Base-by-base conservation (phyloP, 73 alveolate genomes). In the Symbiodinium pilosum region DNA sequence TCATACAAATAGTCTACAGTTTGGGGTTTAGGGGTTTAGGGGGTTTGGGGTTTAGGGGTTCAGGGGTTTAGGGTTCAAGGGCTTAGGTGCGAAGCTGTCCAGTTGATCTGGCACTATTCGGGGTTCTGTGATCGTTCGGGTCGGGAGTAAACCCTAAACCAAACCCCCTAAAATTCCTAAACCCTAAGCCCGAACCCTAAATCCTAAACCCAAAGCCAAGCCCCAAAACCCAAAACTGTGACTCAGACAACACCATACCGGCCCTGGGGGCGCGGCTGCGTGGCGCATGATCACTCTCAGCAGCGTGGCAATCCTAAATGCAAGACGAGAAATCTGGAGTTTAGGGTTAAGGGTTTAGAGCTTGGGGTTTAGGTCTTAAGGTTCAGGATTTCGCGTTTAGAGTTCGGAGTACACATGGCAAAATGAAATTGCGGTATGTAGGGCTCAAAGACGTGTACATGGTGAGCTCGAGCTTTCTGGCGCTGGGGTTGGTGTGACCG, bases 291-390 rank as follows among this genome's bases (percentile, higher is more conserved):
- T 64, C 26, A 75, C 95, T 12, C 95, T 86, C 32, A 59, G 95
- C 38, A 88, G 51, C 95, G 73, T 88, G n/a, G 95, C 95, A 26
- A 88, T 40, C 95, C 95, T 88, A 14, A 59, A 38, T 71, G 88
- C 30, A 12, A 81, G 21, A n/a, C n/a, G n/a, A n/a, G n/a, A n/a
- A n/a, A n/a, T n/a, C n/a, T n/a, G n/a, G n/a, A n/a, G n/a, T n/a
- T n/a, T 9, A 47, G 59, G 59, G 59, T 47, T 47, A 9, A 47
- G 59, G 59, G 59, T 47, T 47, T 47, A 47, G 59, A 14, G 59
- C 14, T 47, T 47, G 14, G 59, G 59, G 59, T 47, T 47, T 47
- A 47, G 21, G 14, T 6, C 21, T 47, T 47, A 9, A 47, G 59
- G 59, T n/a, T n/a, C n/a, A n/a, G n/a, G n/a, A n/a, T n/a, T n/a